These are phyloP conservation scores for Amniculicola lignicola DNA, from an alignment of 495 filamentous ascomycete species.

Conservation along the genomic window DNA sequence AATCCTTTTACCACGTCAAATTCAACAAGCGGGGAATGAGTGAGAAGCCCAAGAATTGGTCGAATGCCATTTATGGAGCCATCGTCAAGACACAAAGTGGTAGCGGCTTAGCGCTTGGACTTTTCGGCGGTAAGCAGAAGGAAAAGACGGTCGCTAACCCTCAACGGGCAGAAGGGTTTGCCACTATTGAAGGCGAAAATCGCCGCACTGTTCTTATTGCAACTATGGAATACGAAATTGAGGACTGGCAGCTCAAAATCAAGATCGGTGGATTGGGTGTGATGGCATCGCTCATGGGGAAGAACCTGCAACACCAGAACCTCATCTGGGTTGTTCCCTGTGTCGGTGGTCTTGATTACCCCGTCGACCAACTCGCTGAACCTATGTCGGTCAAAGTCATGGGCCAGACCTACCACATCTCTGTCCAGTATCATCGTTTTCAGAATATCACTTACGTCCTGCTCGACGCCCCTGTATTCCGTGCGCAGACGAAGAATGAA, in stretches of 20 bases:
- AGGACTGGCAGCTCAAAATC: constrained; percentile 69
- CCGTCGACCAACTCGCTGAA: constrained; percentile 56
- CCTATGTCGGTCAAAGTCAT: constrained; percentile 66
- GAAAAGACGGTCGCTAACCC: not conserved
- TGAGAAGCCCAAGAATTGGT: constrained; percentile 6
- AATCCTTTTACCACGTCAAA: constrained; percentile 67
- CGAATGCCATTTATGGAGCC: not conserved
- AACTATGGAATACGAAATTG: constrained; percentile 72
- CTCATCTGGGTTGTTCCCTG: constrained; percentile 76
- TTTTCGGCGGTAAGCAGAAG: constrained; percentile 8
- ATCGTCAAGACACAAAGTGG: not conserved
- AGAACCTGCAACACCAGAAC: constrained; percentile 64
- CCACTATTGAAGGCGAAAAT: constrained; percentile 22
- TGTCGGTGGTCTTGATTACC: constrained; percentile 66
- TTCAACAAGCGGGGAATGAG: constrained; percentile 63
- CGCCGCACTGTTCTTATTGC: constrained; percentile 61
- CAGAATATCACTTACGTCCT: constrained; percentile 72
- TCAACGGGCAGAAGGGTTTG: constrained; percentile 12
- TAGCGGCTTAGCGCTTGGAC: constrained; percentile 3
- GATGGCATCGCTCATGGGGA: constrained; percentile 66
- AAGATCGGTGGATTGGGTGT: constrained; percentile 72
- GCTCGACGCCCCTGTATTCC: constrained; percentile 67
- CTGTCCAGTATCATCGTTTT: constrained; percentile 62
- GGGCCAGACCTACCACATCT: constrained; percentile 60
- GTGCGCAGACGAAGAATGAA: constrained; percentile 62